Evolutionary conservation across 495 filamentous ascomycete genomes (phyloP).

Genomic region (Penicillium bialowiezense): DNA sequence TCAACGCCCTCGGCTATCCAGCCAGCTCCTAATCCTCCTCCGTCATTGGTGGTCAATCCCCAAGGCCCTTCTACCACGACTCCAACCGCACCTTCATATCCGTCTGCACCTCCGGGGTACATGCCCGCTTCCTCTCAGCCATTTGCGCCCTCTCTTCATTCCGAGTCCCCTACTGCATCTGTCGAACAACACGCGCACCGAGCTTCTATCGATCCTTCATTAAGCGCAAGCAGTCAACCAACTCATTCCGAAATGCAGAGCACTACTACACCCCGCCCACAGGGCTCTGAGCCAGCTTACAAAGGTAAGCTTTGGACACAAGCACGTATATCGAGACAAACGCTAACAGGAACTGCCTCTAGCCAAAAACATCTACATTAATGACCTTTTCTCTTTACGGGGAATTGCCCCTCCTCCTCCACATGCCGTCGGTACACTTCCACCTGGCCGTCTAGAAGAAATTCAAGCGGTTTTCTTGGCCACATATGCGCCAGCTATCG

Average conservation of each 20-base stretch:
- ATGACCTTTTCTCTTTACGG: constrained; percentile 69
- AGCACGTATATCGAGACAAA: neutral
- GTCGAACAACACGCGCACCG: constrained; percentile 59
- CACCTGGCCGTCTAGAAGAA: constrained; percentile 58
- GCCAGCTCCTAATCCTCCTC: constrained; percentile 60
- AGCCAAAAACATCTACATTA: constrained; percentile 72
- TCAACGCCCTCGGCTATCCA: constrained; percentile 71
- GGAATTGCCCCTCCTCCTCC: constrained; percentile 60
- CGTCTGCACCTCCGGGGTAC: constrained; percentile 54
- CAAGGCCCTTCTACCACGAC: constrained; percentile 35
- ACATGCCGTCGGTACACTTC: constrained; percentile 53
- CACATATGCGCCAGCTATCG: constrained; percentile 73
- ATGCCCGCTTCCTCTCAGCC: constrained; percentile 58
- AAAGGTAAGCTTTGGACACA: constrained; percentile 29
- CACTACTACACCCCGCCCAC: constrained; percentile 20
- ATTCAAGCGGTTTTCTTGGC: constrained; percentile 71
- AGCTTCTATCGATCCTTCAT: constrained; percentile 71
- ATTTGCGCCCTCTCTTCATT: constrained; percentile 51
- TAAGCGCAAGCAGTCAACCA: constrained; percentile 44
- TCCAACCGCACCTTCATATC: constrained; percentile 34
- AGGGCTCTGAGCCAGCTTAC: constrained; percentile 32
- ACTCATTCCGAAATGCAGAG: constrained; percentile 39
- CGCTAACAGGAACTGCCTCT: constrained; percentile 9
- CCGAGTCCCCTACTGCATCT: constrained; percentile 47
- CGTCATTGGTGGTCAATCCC: constrained; percentile 45